Conservation (phyloP, 805 yeast species). For the Komagataella phaffii region DNA sequence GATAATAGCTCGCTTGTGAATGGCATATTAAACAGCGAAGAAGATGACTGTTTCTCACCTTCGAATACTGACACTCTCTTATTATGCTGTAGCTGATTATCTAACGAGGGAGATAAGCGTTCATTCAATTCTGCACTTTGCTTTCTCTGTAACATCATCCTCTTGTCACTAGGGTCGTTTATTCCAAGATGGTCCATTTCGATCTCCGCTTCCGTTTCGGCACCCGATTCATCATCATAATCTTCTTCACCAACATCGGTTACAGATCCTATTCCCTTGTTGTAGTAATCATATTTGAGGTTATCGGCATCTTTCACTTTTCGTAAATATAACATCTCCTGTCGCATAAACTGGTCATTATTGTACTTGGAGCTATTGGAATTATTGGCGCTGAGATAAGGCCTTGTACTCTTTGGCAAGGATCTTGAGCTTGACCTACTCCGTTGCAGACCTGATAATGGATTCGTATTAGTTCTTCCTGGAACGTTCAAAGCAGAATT, state of each 20-base stretch:
- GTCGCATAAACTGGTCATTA: slow-evolving; percentile 31
- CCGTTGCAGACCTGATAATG: not conserved
- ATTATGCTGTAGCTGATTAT: not conserved
- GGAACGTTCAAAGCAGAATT: not conserved
- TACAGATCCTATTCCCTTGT: not conserved
- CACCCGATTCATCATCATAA: slow-evolving; percentile 3
- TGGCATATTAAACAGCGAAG: slow-evolving; percentile 5
- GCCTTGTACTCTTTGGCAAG: slow-evolving; percentile 13
- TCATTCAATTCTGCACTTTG: not conserved
- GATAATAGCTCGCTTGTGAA: slow-evolving; percentile 15
- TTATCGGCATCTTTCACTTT: not conserved
- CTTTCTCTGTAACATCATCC: not conserved
- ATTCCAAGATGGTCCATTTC: not conserved
- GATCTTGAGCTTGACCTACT: slow-evolving; percentile 3
- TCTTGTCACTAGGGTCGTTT: not conserved
- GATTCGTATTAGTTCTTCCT: not conserved
- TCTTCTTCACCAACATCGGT: slow-evolving; percentile 2
- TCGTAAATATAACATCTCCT: slow-evolving; percentile 33
- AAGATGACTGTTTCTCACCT: slow-evolving; percentile 1
- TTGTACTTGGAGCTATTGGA: slow-evolving; percentile 12
- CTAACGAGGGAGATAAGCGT: not conserved
- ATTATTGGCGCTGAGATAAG: slow-evolving; percentile 8
- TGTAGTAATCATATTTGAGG: not conserved
- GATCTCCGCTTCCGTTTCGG: slow-evolving; percentile 2
- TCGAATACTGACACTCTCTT: not conserved